phyloP scores from a whole-genome alignment of 345 rosid genomes.

The Dipteronia sinensis region DNA sequence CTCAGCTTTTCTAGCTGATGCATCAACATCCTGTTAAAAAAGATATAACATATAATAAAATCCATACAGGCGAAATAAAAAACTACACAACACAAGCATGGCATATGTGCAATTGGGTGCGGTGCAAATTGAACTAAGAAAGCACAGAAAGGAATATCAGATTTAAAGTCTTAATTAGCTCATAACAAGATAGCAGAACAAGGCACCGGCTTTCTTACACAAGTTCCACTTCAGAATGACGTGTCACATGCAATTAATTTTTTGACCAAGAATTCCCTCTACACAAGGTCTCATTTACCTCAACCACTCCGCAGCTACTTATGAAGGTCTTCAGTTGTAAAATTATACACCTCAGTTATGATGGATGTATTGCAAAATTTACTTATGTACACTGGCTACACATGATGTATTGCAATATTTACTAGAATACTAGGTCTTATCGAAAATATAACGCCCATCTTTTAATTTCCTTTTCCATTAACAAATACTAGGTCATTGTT shows the following conservation, averaged over 20 bases:
- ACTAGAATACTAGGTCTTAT: background rate
- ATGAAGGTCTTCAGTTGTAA: background rate
- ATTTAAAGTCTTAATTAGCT: background rate
- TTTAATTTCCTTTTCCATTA: background rate
- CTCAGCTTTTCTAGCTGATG: constrained; percentile 66
- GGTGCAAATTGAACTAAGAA: background rate
- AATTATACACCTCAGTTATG: background rate
- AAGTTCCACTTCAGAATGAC: background rate
- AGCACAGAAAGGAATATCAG: background rate
- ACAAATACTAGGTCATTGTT: background rate
- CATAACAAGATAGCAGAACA: background rate
- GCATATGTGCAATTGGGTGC: background rate
- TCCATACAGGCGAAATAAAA: background rate
- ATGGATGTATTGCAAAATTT: background rate
- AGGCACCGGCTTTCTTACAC: background rate
- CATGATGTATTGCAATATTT: background rate
- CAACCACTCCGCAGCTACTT: background rate
- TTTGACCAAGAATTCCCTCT: background rate
- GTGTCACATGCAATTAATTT: background rate
- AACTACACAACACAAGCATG: background rate
- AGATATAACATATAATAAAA: background rate
- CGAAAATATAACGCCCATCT: background rate
- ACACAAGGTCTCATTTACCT: background rate
- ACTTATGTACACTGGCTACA: background rate
- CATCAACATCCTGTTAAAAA: constrained; percentile 61